These are phyloP conservation scores for Platanus orientalis DNA, from an alignment of 164 flowering plant species.

Conservation along the genomic window DNA sequence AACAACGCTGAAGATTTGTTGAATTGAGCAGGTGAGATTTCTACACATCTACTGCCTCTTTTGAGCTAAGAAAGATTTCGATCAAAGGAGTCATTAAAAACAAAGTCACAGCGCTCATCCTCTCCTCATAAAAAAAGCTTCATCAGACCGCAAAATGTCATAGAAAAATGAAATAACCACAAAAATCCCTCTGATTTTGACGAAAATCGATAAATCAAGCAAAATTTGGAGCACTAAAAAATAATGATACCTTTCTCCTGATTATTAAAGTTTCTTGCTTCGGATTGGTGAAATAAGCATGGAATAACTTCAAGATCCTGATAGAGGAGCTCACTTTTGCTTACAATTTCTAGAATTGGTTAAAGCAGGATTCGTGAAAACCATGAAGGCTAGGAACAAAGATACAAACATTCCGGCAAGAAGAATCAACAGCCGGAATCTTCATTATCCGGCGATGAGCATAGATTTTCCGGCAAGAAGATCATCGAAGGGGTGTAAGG, in stretches of 20 bases:
- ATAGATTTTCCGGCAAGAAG: too few relatives aligned
- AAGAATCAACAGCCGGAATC: too few relatives aligned
- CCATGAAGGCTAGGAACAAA: too few relatives aligned
- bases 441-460: too few relatives aligned
- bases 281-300: slow-evolving; percentile 11
- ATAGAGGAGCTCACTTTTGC: slow-evolving; percentile 11
- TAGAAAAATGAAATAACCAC: not conserved
- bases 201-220: not conserved
- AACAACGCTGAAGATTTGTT: too few relatives aligned
- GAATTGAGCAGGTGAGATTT: not conserved
- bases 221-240: not conserved
- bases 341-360: slow-evolving; percentile 6
- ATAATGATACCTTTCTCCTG: slow-evolving; percentile 12
- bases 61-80: not conserved
- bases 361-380: slow-evolving; percentile 27
- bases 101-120: not conserved
- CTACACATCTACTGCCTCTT: too few relatives aligned
- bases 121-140: not conserved
- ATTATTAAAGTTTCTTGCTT: slow-evolving; percentile 4
- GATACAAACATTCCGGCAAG: too few relatives aligned
- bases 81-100: not conserved
- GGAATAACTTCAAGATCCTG: slow-evolving; percentile 19
- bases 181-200: too few relatives aligned
- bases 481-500: too few relatives aligned
- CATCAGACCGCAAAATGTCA: not conserved